Base-by-base conservation (phyloP, 2,329 filamentous ascomycete genomes). In the Aspergillus jensenii region DNA sequence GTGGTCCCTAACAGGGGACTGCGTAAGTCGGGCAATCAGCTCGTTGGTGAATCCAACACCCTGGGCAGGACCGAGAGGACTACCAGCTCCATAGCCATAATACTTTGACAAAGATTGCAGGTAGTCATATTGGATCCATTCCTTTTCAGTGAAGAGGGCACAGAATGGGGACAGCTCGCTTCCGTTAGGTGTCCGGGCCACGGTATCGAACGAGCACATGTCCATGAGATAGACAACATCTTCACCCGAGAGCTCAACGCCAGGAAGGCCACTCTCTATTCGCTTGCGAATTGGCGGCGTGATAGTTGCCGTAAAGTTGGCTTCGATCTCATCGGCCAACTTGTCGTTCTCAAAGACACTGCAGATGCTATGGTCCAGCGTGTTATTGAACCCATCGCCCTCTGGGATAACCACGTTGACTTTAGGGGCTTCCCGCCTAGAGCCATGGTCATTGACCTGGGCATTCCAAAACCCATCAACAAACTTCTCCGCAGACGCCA, bases 21-120 rank as follows among this genome's bases (percentile, higher is more conserved):
- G 78, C 0, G 90, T 96, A 62, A 97, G 77, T 27, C 93, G 86
- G 4, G 93, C 89, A 54, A 96, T 83, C 11, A 97, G 84, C 78
- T 97, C 93, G 73, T 96, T 96, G 55, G 88, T 87, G 68, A 88
- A 97, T 2, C 93, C 93, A 2, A 95, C 89, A 1, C 93, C 93
- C 74, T 96, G 91, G 0, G 91, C 91, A 6, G 92, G 84, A 0
- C 90, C 93, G 6, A 96, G 82, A 0, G 86, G 84, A 69, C 91
- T 92, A 14, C 92, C 92, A 27, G 84, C 82, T 11, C 88, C 86
- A 73, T 87, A 93, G 55, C 88, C 87, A 74, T 96, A 96, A 81
- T 88, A 96, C 71, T 96, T 96, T 62, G 86, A 86, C 8, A 97
- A 76, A 0, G 88, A 85, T 71, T 91, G 83, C 72, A 87, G 88